Percentiles rank a stretch among this genome's conserved stretches.
Evolutionary conservation across 1,139 yeast genomes (phyloP).

Genomic region (Candida gigantensis): DNA sequence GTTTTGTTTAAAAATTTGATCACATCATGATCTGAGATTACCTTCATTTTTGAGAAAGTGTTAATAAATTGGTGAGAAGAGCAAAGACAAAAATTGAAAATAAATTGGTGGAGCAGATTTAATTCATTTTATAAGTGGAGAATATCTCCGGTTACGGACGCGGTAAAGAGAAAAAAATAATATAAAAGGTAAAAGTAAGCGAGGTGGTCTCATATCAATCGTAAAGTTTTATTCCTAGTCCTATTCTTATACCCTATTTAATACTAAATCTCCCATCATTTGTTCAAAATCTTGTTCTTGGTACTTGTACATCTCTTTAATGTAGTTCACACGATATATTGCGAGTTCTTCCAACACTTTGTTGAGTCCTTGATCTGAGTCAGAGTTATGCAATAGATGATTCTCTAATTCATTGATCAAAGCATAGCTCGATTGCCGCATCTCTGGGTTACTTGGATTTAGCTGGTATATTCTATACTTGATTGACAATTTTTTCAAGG

Average conservation of each 20-base stretch:
- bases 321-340: conserved; percentile 4
- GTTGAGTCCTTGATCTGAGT: not conserved
- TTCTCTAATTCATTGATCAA: conserved; percentile 22
- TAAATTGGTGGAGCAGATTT: not conserved
- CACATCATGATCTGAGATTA: conserved; percentile 29
- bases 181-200: not conserved
- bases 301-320: conserved; percentile 6
- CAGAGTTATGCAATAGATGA: conserved; percentile 12
- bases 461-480: conserved; percentile 29
- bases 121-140: not conserved
- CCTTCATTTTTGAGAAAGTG: conserved; percentile 23
- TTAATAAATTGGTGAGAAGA: not conserved
- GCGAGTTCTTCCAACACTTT: conserved; percentile 5
- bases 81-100: not conserved
- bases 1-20: conserved; percentile 17
- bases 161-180: not conserved
- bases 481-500: conserved; percentile 32
- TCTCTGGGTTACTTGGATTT: conserved; percentile 11
- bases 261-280: conserved; percentile 1
- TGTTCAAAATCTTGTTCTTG: conserved; percentile 1
- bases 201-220: no score
- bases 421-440: conserved; percentile 18
- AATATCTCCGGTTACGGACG: not conserved
- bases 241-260: conserved; percentile 7
- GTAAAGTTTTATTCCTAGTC: no score